Conservation (phyloP, 2,329 filamentous ascomycete genomes). For the Simplicillium aogashimaense region DNA sequence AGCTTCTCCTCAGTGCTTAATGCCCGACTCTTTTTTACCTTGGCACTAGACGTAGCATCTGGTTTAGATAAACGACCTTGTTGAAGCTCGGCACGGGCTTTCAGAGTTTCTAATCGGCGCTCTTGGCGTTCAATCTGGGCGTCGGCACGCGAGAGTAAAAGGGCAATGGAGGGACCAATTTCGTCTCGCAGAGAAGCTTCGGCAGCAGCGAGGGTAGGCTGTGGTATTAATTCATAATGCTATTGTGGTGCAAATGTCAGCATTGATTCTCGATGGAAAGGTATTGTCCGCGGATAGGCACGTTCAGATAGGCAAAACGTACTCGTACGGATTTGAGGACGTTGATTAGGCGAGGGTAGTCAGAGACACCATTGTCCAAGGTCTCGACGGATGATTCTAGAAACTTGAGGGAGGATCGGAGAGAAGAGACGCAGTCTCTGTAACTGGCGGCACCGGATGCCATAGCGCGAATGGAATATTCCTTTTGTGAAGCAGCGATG, state of each 20-base stretch:
- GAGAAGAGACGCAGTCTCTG: slow-evolving; percentile 48
- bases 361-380: slow-evolving; percentile 43
- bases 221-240: slow-evolving; percentile 90
- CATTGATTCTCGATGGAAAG: background rate
- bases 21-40: slow-evolving; percentile 15
- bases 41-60: slow-evolving; percentile 11
- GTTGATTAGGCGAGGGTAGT: slow-evolving; percentile 44
- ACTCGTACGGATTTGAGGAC: slow-evolving; percentile 50
- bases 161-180: slow-evolving; percentile 76
- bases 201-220: slow-evolving; percentile 70
- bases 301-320: slow-evolving; percentile 14
- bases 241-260: slow-evolving; percentile 22
- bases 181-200: slow-evolving; percentile 80
- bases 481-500: background rate
- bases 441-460: slow-evolving; percentile 27
- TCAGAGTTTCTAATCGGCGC: slow-evolving; percentile 72
- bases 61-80: slow-evolving; percentile 50
- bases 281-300: background rate
- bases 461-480: slow-evolving; percentile 12
- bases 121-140: slow-evolving; percentile 75
- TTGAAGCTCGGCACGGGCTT: slow-evolving; percentile 74
- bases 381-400: slow-evolving; percentile 51
- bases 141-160: slow-evolving; percentile 72
- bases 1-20: slow-evolving; percentile 46
- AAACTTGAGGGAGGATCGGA: slow-evolving; percentile 49